Evolutionary conservation across 108 stramenopile genomes (phyloP).

Genomic region (Fistulifera pelliculosa): DNA sequence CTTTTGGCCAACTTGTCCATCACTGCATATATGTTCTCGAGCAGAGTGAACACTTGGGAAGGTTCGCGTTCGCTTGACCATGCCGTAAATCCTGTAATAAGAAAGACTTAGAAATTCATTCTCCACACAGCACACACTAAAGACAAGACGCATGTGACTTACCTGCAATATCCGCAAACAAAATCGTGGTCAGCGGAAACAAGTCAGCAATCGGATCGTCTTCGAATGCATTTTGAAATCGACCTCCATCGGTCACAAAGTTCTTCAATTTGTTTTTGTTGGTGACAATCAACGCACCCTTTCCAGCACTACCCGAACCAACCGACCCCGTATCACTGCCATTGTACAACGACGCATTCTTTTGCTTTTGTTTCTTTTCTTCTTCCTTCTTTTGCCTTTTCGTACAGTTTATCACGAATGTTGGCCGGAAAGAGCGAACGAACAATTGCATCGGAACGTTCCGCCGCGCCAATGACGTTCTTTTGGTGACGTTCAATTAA

Average conservation of each 20-base stretch:
- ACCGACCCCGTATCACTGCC: too few relatives aligned
- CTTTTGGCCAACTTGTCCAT: slow-evolving; percentile 33
- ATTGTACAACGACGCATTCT: neutral
- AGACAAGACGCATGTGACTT: neutral
- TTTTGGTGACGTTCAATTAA: slow-evolving; percentile 34
- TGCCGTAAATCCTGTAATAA: slow-evolving; percentile 28
- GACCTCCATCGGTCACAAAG: neutral
- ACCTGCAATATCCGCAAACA: slow-evolving; percentile 11
- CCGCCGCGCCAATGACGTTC: slow-evolving; percentile 16
- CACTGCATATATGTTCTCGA: slow-evolving; percentile 37
- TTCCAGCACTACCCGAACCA: too few relatives aligned
- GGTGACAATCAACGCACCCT: neutral
- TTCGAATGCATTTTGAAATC: neutral
- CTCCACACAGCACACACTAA: neutral
- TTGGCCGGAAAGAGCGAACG: slow-evolving; percentile 30
- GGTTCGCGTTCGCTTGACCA: slow-evolving; percentile 36
- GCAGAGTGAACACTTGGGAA: slow-evolving; percentile 34
- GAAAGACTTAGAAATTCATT: neutral
- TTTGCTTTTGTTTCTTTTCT: neutral
- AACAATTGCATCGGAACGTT: slow-evolving; percentile 26
- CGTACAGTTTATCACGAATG: slow-evolving; percentile 32
- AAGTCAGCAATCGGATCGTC: slow-evolving; percentile 63
- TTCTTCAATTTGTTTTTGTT: slow-evolving; percentile 1
- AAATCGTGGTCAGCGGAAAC: slow-evolving; percentile 27
- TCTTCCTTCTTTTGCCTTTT: slow-evolving; percentile 7